Base-by-base conservation (phyloP, 495 filamentous ascomycete species). In the Aspergillus funiculosus region DNA sequence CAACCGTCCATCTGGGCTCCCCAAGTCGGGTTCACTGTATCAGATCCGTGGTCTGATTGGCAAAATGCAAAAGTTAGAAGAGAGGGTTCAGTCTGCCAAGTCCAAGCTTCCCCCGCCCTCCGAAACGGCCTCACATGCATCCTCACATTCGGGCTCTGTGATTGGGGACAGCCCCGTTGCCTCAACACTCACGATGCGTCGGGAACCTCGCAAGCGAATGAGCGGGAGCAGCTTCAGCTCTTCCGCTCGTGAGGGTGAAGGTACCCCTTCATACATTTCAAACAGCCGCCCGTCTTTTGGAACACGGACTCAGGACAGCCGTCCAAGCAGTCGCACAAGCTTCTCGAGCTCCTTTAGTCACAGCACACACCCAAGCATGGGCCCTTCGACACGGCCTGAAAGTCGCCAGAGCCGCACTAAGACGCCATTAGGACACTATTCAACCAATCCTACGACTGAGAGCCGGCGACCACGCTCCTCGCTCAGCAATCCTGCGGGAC, bases 21-120 rank as follows among this genome's bases (percentile, higher is more conserved):
- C 89, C 21, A 74, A 84, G 26, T 95, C 94, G 13, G 85, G 81
- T 26, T 96, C 94, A 4, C 76, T 98, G 22, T 85, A 85, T 45
- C 92, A 98, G 57, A 91, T 97, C 57, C 88, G 92, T 19, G 83
- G 82, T 2, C 78, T 98, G 42, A 92, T 91, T 45, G 89, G 87
- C 17, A 92, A 96, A 66, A 96, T 98, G 94, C 88, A 95, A 62
- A 81, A 84, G 50, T 79, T 98, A 29, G 94, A 97, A 62, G 85
- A 90, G 46, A 76, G 91, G 22, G 89, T 98, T 5, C 89, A 97
- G 37, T 87, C 85, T n/a, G 92, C 86, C 18, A 81, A 88, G 50
- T 94, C 89, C 24, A 94, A 95, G 62, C 77, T 98, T 2, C 92
- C 92, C 1, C 85, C 79, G 4, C 87, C 87, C 7, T 78, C 78